Evolutionary conservation across 306 rosid species (phyloP).

Genomic region (Lotus japonicus): DNA sequence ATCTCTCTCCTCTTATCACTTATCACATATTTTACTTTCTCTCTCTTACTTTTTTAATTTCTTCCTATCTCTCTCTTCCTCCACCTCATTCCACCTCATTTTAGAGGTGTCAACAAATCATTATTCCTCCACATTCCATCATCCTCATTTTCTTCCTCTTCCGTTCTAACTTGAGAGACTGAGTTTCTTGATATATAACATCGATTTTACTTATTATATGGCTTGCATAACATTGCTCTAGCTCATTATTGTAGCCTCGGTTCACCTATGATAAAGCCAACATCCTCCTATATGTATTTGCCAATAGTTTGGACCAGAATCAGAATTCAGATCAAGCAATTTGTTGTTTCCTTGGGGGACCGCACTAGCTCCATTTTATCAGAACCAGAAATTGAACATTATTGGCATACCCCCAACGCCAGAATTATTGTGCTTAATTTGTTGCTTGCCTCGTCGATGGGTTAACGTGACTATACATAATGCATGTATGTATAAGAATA

Average conservation of each 20-base stretch:
- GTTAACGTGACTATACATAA: slow-evolving; percentile 30
- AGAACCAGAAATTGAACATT: slow-evolving; percentile 8
- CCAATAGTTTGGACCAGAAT: slow-evolving; percentile 16
- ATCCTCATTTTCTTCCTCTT: no score
- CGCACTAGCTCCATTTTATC: slow-evolving; percentile 11
- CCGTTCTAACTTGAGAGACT: no score
- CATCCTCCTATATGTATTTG: neutral
- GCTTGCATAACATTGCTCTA: neutral
- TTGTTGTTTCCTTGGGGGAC: neutral
- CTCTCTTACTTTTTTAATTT: no score
- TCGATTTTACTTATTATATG: no score
- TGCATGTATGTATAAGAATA: slow-evolving; percentile 26
- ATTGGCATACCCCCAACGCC: neutral
- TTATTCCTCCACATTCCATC: no score
- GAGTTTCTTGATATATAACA: no score
- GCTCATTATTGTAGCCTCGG: neutral
- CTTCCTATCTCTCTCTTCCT: no score
- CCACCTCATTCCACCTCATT: no score
- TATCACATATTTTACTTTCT: no score
- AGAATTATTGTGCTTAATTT: neutral
- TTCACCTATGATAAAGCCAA: neutral
- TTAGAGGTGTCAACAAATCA: no score
- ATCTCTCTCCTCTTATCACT: no score
- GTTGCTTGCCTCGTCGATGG: neutral
- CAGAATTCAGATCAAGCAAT: neutral